phyloP scores from a whole-genome alignment of 805 yeast genomes.

The Brettanomyces nanus region DNA sequence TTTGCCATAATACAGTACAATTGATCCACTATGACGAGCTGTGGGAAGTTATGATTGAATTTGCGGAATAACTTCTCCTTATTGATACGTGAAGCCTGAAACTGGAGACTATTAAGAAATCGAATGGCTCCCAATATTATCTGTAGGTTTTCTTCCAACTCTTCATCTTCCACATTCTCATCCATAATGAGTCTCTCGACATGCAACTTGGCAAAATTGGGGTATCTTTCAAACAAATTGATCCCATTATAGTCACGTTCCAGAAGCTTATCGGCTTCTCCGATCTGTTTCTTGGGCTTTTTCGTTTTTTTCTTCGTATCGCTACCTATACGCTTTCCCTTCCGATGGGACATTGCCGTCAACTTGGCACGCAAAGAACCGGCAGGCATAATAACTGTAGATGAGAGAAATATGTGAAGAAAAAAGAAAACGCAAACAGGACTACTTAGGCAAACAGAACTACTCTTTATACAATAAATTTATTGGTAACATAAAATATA shows the following conservation, averaged over 20 bases:
- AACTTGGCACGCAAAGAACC: constrained; percentile 3
- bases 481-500: too few species aligned
- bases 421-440: not conserved
- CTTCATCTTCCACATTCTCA: constrained; percentile 10
- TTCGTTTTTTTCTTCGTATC: not conserved
- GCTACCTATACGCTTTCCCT: not conserved
- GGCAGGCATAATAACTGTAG: constrained; percentile 1
- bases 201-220: constrained; percentile 8
- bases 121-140: constrained; percentile 13
- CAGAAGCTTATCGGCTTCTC: not conserved
- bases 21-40: constrained; percentile 36
- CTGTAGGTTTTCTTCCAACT: constrained; percentile 7
- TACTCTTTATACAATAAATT: too few species aligned
- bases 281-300: constrained; percentile 2
- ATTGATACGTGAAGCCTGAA: constrained; percentile 15
- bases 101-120: constrained; percentile 9
- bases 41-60: constrained; percentile 24
- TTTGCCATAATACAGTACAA: constrained; percentile 35
- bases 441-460: too few species aligned
- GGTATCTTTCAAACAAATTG: constrained; percentile 9
- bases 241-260: constrained; percentile 9
- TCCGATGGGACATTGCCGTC: not conserved
- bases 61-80: constrained; percentile 13
- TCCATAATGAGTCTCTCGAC: constrained; percentile 5
- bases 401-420: not conserved